These are phyloP conservation scores for Stereocaulon alpinum DNA, from an alignment of 495 filamentous ascomycete genomes.

Conservation along the genomic window DNA sequence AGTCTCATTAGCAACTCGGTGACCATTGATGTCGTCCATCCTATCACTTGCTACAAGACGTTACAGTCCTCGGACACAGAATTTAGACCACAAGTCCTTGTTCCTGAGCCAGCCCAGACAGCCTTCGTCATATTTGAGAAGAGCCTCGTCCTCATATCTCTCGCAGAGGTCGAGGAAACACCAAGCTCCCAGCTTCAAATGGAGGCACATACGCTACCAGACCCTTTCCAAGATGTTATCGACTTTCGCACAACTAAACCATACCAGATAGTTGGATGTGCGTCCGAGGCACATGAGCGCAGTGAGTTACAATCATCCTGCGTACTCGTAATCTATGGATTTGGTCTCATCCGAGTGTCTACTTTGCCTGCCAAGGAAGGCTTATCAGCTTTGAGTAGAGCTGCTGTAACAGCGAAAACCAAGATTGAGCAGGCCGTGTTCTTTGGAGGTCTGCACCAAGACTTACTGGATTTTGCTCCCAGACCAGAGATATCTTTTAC, in stretches of 20 bases:
- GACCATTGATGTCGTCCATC: conserved; percentile 45
- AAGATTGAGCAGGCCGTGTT: conserved; percentile 94
- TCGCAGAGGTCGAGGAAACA: conserved; percentile 46
- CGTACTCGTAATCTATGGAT: conserved; percentile 65
- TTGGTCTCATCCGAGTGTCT: conserved; percentile 65
- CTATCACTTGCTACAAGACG: conserved; percentile 51
- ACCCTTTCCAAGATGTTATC: conserved; percentile 72
- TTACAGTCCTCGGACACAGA: conserved; percentile 30
- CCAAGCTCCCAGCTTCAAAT: conserved; percentile 60
- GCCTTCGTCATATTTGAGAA: conserved; percentile 75
- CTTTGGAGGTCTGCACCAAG: conserved; percentile 68
- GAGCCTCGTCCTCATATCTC: conserved; percentile 65
- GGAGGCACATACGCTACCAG: conserved; percentile 46
- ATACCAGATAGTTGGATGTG: conserved; percentile 38
- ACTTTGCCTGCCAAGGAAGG: conserved; percentile 28
- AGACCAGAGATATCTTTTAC: conserved; percentile 53
- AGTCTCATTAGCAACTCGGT: conserved; percentile 21
- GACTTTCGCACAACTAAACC: conserved; percentile 59
- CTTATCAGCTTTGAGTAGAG: conserved; percentile 26
- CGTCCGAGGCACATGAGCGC: conserved; percentile 30
- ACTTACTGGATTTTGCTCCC: conserved; percentile 67
- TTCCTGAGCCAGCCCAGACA: conserved; percentile 64
- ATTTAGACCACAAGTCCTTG: conserved; percentile 56
- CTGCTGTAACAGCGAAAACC: conserved; percentile 60
- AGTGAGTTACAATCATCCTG: conserved; percentile 47